Evolutionary conservation across 2,329 filamentous ascomycete genomes (phyloP).

Genomic region (Ophiognomonia clavigignenti-juglandacearum): DNA sequence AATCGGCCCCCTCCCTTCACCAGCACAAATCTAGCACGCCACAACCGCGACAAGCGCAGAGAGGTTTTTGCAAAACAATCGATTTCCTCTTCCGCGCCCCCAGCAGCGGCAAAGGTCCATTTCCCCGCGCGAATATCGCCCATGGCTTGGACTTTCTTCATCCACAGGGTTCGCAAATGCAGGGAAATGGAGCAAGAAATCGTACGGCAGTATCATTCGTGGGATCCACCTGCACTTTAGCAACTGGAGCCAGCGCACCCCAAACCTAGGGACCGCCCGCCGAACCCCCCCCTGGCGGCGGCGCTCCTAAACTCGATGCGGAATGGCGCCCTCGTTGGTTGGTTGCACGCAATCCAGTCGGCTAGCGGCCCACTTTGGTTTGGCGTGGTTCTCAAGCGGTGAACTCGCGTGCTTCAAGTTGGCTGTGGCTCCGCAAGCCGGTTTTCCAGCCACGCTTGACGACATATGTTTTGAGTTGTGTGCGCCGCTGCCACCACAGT

Average conservation of each 20-base stretch:
- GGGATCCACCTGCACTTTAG: constrained; percentile 1
- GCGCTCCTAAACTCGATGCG: constrained; percentile 6
- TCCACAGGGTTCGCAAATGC: no score
- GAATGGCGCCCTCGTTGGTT: constrained; percentile 10
- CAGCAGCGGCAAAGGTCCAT: no score
- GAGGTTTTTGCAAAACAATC: not conserved
- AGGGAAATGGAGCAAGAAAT: no score
- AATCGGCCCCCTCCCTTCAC: not conserved
- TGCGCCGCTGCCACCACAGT: no score
- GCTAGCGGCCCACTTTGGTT: not conserved
- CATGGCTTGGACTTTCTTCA: no score
- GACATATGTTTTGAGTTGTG: constrained; percentile 2
- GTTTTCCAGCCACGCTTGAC: not conserved
- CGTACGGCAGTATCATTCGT: not conserved
- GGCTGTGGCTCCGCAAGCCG: not conserved
- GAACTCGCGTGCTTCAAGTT: not conserved
- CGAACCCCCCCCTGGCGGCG: constrained; percentile 1
- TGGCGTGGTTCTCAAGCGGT: not conserved
- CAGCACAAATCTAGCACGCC: not conserved
- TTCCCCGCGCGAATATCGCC: no score
- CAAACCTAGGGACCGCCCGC: no score
- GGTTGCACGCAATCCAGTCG: constrained; percentile 5
- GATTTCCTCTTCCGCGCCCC: not conserved
- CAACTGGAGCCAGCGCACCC: constrained; percentile 13
- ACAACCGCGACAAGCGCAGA: not conserved